Conservation (phyloP, 805 yeast species). For the Hanseniaspora osmophila region DNA sequence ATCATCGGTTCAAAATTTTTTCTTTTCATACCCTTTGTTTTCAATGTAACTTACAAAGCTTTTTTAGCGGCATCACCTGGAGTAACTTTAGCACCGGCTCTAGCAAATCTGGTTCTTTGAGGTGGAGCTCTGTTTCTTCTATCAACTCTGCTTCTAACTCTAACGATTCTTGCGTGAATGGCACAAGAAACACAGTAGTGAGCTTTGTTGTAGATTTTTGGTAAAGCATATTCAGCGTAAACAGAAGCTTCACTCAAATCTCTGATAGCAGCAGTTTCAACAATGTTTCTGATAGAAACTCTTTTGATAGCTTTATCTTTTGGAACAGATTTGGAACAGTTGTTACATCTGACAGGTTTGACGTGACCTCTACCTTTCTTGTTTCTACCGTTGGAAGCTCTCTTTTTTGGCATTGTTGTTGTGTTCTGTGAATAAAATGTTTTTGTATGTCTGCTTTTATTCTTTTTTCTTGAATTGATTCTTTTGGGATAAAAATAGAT, state of each 20-base stretch:
- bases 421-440: background rate
- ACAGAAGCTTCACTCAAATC: constrained; percentile 99
- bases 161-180: constrained; percentile 98
- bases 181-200: constrained; percentile 99
- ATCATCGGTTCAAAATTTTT: no score
- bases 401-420: constrained; percentile 97
- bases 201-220: constrained; percentile 98
- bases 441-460: no score
- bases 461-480: no score
- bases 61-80: constrained; percentile 97
- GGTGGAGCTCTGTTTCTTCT: constrained; percentile 99
- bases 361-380: constrained; percentile 99
- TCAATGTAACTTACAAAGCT: constrained; percentile 37
- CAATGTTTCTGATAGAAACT: constrained; percentile 99
- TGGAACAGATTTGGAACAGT: constrained; percentile 99
- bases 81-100: constrained; percentile 77
- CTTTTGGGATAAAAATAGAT: no score
- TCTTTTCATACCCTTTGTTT: background rate
- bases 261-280: constrained; percentile 99
- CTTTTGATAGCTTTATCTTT: constrained; percentile 99
- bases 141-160: constrained; percentile 98
- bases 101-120: constrained; percentile 95
- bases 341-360: constrained; percentile 98
- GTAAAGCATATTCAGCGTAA: constrained; percentile 97
- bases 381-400: constrained; percentile 99